Evolutionary conservation across 139 green algal species (phyloP), one percentile per base, ranked within the genome.

Genomic region (Yamagishiella unicocca): DNA sequence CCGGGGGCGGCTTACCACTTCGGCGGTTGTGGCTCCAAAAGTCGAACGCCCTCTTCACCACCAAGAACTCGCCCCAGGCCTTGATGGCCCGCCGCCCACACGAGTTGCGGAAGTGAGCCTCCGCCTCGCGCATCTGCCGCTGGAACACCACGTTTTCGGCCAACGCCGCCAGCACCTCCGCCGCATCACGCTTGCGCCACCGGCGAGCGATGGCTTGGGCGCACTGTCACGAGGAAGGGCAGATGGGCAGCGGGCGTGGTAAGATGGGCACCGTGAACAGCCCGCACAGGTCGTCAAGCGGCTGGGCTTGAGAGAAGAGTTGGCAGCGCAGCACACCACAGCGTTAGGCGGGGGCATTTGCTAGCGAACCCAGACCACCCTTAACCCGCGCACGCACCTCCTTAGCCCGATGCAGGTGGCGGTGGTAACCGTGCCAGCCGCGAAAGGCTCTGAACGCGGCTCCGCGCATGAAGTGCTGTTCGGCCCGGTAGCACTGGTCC

Each of bases 21-120:
- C 88, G 89, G 7, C 62, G 53, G 81, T 92, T 89, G 75, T 55
- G 45, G 4, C 62, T 85, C 89, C 89, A 92, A 25, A 88, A 82
- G 14, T 27, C 64, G 2, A 83, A 17, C 27, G 89, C 89, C 29
- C 53, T 25, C 25, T 66, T 40, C 33, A 89, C 25, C 64, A 87
- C 85, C 24, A 83, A 8, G 27, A 33, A 55, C n/a, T 75, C 50
- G 24, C 82, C 62, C 87, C 87, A 91, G 1, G 61, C 81, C 17
- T 33, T 9, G 31, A 91, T 33, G 21, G 76, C 50, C 0, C 27
- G 27, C 3, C 68, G 78, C 0, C 29, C 31, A 43, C 58, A 74
- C 12, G 25, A 58, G 37, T 9, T 17, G 1, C 73, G 62, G 61
- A 68, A 92, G 43, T 78, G 37, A 4, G 9, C 29, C 17, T 81